phyloP scores from a whole-genome alignment of 192 early-diverging fungal species.

The Coemansia guatemalensis region DNA sequence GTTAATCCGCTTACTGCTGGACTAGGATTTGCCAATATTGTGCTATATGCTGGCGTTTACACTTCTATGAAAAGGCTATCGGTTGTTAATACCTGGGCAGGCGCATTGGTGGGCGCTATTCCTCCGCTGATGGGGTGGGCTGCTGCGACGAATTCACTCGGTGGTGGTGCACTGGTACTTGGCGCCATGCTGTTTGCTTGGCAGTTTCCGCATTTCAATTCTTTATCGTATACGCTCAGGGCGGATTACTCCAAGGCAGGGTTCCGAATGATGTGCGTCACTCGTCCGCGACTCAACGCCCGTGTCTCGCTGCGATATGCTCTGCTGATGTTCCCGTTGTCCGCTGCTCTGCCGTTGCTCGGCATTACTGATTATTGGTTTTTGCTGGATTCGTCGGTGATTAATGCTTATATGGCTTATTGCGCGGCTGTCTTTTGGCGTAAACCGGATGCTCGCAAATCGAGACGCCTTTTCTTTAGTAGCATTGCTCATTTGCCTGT shows the following conservation, averaged over 20 bases:
- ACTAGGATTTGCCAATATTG: conserved; percentile 81
- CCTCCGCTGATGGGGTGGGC: conserved; percentile 99
- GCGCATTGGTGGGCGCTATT: conserved; percentile 92
- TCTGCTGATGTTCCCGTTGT: conserved; percentile 72
- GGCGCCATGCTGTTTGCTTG: conserved; percentile 86
- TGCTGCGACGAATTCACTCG: conserved; percentile 74
- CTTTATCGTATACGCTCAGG: conserved; percentile 85
- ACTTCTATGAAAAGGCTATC: conserved; percentile 92
- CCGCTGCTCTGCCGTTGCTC: conserved; percentile 56
- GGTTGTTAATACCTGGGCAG: conserved; percentile 96
- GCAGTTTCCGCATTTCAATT: conserved; percentile 99
- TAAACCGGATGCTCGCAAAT: conserved; percentile 73
- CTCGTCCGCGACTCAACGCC: conserved; percentile 83
- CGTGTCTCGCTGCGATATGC: conserved; percentile 82
- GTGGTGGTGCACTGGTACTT: conserved; percentile 78
- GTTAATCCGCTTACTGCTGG: conserved; percentile 87
- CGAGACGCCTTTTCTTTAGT: conserved; percentile 88
- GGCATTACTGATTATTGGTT: conserved; percentile 82
- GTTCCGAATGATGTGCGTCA: conserved; percentile 93
- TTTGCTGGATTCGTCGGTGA: conserved; percentile 67
- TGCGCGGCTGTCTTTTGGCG: conserved; percentile 81
- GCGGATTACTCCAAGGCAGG: conserved; percentile 97
- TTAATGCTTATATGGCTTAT: conserved; percentile 73
- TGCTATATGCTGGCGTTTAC: conserved; percentile 88
- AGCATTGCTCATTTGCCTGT: conserved; percentile 88